Evolutionary conservation across 208 protist species (phyloP), one percentile per base, ranked within the genome.

Genomic region (Trypanosoma melophagium): DNA sequence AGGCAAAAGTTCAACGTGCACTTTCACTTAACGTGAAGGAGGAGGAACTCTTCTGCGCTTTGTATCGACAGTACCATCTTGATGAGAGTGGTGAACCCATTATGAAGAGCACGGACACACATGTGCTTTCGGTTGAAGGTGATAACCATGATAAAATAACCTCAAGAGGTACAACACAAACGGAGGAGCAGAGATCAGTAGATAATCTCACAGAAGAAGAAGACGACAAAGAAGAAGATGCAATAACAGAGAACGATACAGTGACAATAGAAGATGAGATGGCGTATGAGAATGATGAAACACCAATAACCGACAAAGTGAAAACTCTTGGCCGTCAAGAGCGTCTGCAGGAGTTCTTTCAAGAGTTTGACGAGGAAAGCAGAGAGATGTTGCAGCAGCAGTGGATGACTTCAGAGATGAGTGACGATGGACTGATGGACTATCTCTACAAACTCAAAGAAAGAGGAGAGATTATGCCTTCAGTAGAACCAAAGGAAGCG

Each of bases 1-100:
- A 69, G 10, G 64, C 53, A 9, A 69, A 69, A 49, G 53, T 69
- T 21, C 44, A 69, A 53, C 52, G 56, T 19, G 64, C 64, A 5
- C 47, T 69, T 12, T 16, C 12, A 28, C 54, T 69, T 0, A n/a
- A 49, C 35, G 49, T 69, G 7, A 31, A 44, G 1, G 64, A 69
- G 53, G 64, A 64, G 0, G 64, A 69, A 35, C 53, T 69, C 8
- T 69, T 69, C 49, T 24, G 56, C 31, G 56, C 50, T 31, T 49
- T 69, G 12, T 19, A 64, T 42, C 25, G 56, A 58, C 49, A 69
- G 25, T 69, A 69, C 54, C 50, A 69, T 22, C 51, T 69, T 10
- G 31, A 59, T 35, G 35, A 57, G 31, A 69, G 19, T 24, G 64
- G 64, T 7, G 50, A 57, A 9, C 51, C 64, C 35, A 41, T 49